Percentiles rank a stretch among this genome's conserved stretches.
Conservation (phyloP, 2,329 filamentous ascomycete genomes). For the Metarhizium rileyi region DNA sequence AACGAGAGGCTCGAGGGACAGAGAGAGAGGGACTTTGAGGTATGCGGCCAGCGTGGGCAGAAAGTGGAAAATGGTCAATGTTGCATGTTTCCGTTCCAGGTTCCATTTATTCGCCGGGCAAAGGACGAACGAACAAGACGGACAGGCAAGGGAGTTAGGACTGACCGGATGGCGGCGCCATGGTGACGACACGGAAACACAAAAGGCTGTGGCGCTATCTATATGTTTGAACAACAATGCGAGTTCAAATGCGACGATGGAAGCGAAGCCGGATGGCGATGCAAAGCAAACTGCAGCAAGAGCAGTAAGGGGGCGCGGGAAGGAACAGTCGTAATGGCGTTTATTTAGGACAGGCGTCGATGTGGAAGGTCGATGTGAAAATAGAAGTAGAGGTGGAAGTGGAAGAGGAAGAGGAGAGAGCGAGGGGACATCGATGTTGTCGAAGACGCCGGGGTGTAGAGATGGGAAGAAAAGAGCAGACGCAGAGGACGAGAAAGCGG, state of each 20-base stretch:
- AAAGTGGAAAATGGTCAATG: neutral
- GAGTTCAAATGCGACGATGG: neutral
- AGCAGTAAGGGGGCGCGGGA: neutral
- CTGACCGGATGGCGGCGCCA: conserved; percentile 21
- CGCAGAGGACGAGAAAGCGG: neutral
- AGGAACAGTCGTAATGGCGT: no score
- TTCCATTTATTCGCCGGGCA: neutral
- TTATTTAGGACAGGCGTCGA: no score
- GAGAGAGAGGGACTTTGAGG: neutral
- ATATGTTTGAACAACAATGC: neutral
- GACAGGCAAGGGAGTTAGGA: conserved; percentile 8
- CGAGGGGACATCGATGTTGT: neutral
- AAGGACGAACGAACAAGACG: neutral
- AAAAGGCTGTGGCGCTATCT: neutral
- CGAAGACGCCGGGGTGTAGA: neutral
- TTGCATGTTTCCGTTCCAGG: no score
- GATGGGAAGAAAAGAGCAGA: neutral
- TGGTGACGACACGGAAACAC: conserved; percentile 2
- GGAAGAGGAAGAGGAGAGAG: neutral
- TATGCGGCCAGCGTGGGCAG: neutral
- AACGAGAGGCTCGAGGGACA: conserved; percentile 3
- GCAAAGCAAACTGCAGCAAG: neutral
- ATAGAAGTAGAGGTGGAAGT: neutral
- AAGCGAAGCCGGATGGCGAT: neutral
- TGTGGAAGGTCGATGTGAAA: no score